Evolutionary conservation across 2,329 filamentous ascomycete genomes (phyloP), one percentile per base, ranked within the genome.

Genomic region (Cryphonectria japonica): DNA sequence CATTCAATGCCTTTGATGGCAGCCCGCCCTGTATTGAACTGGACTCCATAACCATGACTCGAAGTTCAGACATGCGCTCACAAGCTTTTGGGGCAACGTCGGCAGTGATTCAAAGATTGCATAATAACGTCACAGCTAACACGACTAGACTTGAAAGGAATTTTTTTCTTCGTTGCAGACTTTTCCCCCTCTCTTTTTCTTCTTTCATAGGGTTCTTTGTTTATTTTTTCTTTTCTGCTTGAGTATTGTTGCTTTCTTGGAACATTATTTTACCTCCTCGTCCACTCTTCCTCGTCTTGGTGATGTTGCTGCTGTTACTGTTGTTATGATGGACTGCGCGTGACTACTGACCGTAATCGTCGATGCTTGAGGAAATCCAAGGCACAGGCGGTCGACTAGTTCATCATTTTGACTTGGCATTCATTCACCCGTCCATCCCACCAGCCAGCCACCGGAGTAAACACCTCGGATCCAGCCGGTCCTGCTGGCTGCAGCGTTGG

Each of bases 111-210:
- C 22, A 34, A 50, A 19, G 43, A 64, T 43, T 64, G 61, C 61
- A 64, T 64, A 52, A 66, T 50, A 66, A 66, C 41, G 63, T 50
- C 41, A 66, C 63, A 37, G 63, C 43, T 34, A n/a, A 32, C 11
- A 54, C 7, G 22, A 46, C 41, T 52, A 46, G 41, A 50, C 41
- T 9, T 14, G 32, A 22, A 64, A 29, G n/a, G 22, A 43, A 43
- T 64, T 64, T 32, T 14, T 29, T 26, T 46, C 29, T 34, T 43
- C 14, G 3, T n/a, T 46, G 22, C 13, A 9, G 14, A 41, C n/a
- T 16, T 63, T 43, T 63, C 19, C 22, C 46, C n/a, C 34, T 32
- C 32, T 26, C 26, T 2, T 13, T 39, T 32, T 9, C 16, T n/a
- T 9, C 1, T 3, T 39, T 22, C 32, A 8, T 8, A 34, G 34